Conservation (phyloP, 139 green algal species). For the Micractinium sp. region DNA sequence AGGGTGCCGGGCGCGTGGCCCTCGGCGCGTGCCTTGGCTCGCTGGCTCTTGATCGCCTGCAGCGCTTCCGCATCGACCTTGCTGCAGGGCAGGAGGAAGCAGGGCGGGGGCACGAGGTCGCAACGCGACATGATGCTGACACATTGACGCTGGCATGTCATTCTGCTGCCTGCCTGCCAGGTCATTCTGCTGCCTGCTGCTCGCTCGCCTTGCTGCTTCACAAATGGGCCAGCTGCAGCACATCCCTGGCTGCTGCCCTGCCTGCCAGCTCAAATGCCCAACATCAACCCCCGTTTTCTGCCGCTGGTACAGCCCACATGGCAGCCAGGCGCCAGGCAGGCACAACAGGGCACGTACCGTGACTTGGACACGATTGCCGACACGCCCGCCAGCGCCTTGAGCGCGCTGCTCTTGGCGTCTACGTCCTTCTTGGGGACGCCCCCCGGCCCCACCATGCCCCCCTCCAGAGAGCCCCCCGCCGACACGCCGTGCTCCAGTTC, state of each 20-base stretch:
- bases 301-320: not conserved
- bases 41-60: slow-evolving; percentile 38
- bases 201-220: no score
- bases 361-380: slow-evolving; percentile 39
- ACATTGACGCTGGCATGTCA: no score
- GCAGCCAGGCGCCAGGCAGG: not conserved
- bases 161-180: no score
- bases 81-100: not conserved
- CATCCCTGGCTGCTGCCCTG: no score
- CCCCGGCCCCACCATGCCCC: not conserved
- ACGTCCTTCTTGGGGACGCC: not conserved
- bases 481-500: not conserved
- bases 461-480: not conserved
- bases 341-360: not conserved
- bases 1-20: not conserved
- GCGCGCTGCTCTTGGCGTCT: slow-evolving; percentile 37
- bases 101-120: not conserved
- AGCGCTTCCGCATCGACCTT: slow-evolving; percentile 45
- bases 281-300: no score
- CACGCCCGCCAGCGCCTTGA: slow-evolving; percentile 47
- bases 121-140: no score
- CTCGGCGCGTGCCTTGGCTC: slow-evolving; percentile 14
- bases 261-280: no score
- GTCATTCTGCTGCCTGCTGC: no score
- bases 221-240: no score